phyloP scores from a whole-genome alignment of 176 grass and related monocot species.

The Juncus inflexus region DNA sequence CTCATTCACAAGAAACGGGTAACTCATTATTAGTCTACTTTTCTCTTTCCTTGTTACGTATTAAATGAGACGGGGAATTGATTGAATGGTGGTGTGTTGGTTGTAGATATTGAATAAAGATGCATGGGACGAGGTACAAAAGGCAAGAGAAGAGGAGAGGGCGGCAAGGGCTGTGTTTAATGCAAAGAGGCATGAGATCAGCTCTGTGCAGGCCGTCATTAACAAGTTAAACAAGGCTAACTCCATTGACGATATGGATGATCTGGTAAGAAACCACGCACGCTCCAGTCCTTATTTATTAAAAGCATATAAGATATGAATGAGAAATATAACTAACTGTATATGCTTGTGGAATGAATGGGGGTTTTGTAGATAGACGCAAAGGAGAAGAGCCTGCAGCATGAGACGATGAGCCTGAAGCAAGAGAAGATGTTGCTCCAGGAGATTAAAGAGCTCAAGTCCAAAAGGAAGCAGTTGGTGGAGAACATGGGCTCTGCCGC shows the following conservation, averaged over 20 bases:
- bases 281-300: background rate
- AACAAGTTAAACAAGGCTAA: constrained; percentile 80
- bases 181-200: constrained; percentile 64
- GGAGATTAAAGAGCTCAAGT: constrained; percentile 86
- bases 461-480: constrained; percentile 55
- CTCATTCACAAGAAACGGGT: constrained; percentile 70
- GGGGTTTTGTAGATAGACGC: constrained; percentile 47
- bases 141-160: constrained; percentile 54
- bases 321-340: background rate
- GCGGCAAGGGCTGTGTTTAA: constrained; percentile 50
- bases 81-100: constrained; percentile 17
- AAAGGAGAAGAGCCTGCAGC: constrained; percentile 67
- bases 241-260: constrained; percentile 91
- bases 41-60: constrained; percentile 19
- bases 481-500: constrained; percentile 53
- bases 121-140: constrained; percentile 39
- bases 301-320: no score
- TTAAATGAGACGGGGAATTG: background rate
- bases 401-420: constrained; percentile 72
- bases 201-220: constrained; percentile 47
- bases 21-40: constrained; percentile 11
- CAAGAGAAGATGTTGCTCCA: constrained; percentile 76
- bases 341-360: background rate
- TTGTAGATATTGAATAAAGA: constrained; percentile 48
- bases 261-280: constrained; percentile 34